Base-by-base conservation (phyloP, 306 rosid genomes). In the cucumber (Cucumis sativus) region DNA sequence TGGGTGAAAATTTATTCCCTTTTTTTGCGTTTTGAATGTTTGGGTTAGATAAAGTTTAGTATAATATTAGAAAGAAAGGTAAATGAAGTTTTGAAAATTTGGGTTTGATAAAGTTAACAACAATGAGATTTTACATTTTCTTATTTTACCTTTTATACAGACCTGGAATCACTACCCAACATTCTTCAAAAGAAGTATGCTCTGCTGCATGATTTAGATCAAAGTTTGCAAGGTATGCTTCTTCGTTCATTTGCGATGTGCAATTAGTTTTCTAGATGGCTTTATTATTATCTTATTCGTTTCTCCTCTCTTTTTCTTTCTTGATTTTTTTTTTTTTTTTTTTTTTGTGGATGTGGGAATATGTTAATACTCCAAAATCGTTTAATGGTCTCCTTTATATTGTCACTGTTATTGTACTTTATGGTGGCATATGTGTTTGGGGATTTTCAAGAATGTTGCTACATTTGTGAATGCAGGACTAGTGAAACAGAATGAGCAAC, bases 141-240 rank as follows among this genome's bases (percentile, higher is more conserved):
- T 25, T 70, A 51, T 37, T 81, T 30, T 78, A 37, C 52, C 58
- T n/a, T n/a, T 76, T 68, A 47, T 61, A 60, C 91, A 92, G 98
- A 90, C 87, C 83, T 92, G 80, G 98, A 95, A 10, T 90, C 95
- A 18, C 88, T 95, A 11, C 98, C 98, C 51, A 83, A 82, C 82
- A 95, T 89, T 84, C 89, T 95, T 86, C 97, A 90, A 63, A 95
- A 84, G 92, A 89, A 95, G 82, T 95, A 95, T 77, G 85, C 96
- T 0, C 59, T 95, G 80, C 79, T 95, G 84, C 95, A 89, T 62
- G 96, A 89, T 83, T 87, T 95, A 43, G 98, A 95, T 86, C 89
- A 88, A 84, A 95, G 98, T 66, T 88, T 90, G 79, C 97, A 88
- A 59, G 98, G 98, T 92, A 79, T 58, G 80, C 20, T 74, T 81